Conservation (phyloP, 2,329 filamentous ascomycete genomes). For the Aspergillus persii region DNA sequence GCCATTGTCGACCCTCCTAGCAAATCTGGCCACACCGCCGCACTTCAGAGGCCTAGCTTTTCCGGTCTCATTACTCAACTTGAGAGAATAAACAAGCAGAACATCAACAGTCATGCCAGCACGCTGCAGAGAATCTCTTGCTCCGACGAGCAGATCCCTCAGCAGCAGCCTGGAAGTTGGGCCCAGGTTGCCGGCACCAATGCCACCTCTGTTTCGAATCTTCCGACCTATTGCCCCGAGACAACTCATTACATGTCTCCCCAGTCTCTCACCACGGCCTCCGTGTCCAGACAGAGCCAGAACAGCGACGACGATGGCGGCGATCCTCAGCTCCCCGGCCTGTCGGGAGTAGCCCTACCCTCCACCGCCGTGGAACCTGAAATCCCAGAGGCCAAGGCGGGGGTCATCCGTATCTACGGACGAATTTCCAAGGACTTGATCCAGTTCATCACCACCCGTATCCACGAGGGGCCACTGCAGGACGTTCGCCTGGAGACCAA, state of each 20-base stretch:
- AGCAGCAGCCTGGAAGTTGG: conserved; percentile 17
- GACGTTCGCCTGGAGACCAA: conserved; percentile 36
- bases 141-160: conserved; percentile 3
- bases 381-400: conserved; percentile 28
- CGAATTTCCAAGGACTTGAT: conserved; percentile 24
- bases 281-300: conserved; percentile 17
- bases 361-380: conserved; percentile 8
- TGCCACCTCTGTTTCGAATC: conserved; percentile 5
- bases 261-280: conserved; percentile 10
- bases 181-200: conserved; percentile 15
- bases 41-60: conserved; percentile 14
- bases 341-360: conserved; percentile 5
- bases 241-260: conserved; percentile 17
- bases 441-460: conserved; percentile 33
- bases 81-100: conserved; percentile 10
- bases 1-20: background rate
- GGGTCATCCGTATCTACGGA: conserved; percentile 26
- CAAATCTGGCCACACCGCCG: background rate
- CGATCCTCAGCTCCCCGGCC: background rate
- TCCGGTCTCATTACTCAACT: conserved; percentile 13
- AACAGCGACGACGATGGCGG: conserved; percentile 15
- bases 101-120: conserved; percentile 1
- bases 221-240: conserved; percentile 7
- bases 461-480: conserved; percentile 40
- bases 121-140: conserved; percentile 3